Evolutionary conservation across 306 rosid genomes (phyloP), one percentile per base, ranked within the genome.

Genomic region (Senna tora): DNA sequence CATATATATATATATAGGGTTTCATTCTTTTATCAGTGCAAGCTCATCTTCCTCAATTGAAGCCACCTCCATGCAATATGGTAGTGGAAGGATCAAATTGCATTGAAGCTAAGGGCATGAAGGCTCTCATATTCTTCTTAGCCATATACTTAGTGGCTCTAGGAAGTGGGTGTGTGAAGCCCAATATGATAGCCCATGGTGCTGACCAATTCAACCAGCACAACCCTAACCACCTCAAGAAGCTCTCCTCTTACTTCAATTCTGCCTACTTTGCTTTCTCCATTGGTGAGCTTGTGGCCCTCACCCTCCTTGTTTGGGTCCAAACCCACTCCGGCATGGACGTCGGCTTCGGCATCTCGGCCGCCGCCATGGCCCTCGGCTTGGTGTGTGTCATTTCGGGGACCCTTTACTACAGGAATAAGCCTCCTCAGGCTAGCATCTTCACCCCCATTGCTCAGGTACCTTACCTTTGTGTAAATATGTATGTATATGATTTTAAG

Each of bases 291-390:
- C 96, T 95, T 55, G 28, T 95, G 25, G 96, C 97, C 39, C 89
- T 95, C 4, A 95, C 97, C 3, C 25, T 91, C 75, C 88, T 95
- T 51, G 90, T 95, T 38, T 95, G 96, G 96, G 84, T 95, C 72
- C 99, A 95, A 84, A 95, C 99, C 71, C 99, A 91, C 45, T 95
- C 99, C 2, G 99, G 99, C 1, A 95, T 95, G 99, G 99, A 95
- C 42, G 88, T 86, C 0, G 99, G 99, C 8, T 95, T 95, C 65
- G 99, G 96, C 0, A 88, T 95, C 55, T 95, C 99, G 0, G 97
- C 99, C 0, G 99, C 93, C 16, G 93, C 63, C 33, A 95, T 95
- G 99, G 93, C 99, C 0, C 19, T 95, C 77, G 99, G 90, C 1
- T 63, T 95, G 67, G 84, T 95, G 77, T 75, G 84, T 80, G 72